Conservation (phyloP, 371 early-diverging fungal species). For the Blakeslea trispora region DNA sequence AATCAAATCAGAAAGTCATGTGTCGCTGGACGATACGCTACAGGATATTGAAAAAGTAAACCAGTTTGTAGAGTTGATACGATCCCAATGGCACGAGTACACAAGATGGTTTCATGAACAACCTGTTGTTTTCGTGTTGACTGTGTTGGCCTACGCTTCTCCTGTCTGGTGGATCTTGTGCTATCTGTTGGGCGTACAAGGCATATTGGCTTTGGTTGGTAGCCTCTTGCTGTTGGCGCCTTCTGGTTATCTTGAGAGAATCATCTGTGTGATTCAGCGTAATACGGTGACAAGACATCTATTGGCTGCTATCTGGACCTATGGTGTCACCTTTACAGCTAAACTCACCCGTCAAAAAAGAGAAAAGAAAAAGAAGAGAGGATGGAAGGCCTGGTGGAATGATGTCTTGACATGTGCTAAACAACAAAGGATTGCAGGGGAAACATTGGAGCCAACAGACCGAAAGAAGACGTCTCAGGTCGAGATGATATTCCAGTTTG, state of each 20-base stretch:
- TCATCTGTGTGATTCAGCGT: conserved; percentile 13
- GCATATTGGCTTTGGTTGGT: conserved; percentile 28
- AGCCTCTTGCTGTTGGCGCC: conserved; percentile 17
- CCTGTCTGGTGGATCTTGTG: conserved; percentile 36
- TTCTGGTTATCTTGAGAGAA: conserved; percentile 33
- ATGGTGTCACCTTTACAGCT: conserved; percentile 30
- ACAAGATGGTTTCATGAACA: conserved; percentile 29
- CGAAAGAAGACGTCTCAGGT: conserved; percentile 22
- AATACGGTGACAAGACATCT: conserved; percentile 26
- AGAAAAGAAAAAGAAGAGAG: neutral
- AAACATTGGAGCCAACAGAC: conserved; percentile 4
- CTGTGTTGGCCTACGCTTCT: conserved; percentile 29
- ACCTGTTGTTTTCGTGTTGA: conserved; percentile 22
- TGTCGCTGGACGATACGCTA: conserved; percentile 50
- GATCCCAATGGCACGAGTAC: neutral
- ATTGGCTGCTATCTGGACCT: conserved; percentile 32
- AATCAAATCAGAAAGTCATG: conserved; percentile 28
- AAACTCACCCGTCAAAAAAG: neutral
- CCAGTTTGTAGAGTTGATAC: conserved; percentile 23
- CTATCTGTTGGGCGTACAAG: conserved; percentile 25
- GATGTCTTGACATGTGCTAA: conserved; percentile 10
- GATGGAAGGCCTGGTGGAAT: neutral
- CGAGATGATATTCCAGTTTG: conserved; percentile 52
- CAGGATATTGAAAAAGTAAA: conserved; percentile 33
- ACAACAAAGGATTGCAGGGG: conserved; percentile 27